Evolutionary conservation across 495 filamentous ascomycete species (phyloP).

Genomic region (Xylaria sp.): DNA sequence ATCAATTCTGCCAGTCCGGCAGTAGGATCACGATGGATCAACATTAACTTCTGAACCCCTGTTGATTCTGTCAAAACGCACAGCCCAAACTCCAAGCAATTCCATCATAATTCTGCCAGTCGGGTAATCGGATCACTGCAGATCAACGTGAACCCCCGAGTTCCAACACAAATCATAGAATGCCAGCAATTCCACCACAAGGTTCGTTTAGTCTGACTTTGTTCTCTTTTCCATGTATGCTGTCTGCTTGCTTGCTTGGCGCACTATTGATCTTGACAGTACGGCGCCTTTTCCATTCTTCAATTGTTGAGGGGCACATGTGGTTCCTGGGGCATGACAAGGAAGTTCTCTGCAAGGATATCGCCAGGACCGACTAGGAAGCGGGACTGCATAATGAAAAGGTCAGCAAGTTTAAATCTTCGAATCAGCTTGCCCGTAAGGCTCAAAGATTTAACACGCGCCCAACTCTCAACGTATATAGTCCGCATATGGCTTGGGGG

Average conservation of each 20-base stretch:
- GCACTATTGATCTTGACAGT: background rate
- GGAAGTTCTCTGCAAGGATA: constrained; percentile 22
- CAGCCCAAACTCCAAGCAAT: background rate
- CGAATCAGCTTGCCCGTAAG: constrained; percentile 76
- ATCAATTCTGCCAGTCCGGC: constrained; percentile 1
- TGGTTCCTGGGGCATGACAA: constrained; percentile 11
- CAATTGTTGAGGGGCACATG: constrained; percentile 6
- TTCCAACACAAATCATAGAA: background rate
- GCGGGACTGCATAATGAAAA: constrained; percentile 52
- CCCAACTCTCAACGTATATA: constrained; percentile 92
- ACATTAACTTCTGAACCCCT: background rate
- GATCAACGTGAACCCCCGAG: background rate
- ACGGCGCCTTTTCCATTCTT: background rate
- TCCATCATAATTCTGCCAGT: background rate
- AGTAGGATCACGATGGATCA: constrained; percentile 13
- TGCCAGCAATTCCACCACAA: background rate
- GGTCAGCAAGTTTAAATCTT: constrained; percentile 47
- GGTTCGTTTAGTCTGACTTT: background rate
- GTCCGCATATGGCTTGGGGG: constrained; percentile 58
- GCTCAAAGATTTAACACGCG: constrained; percentile 78
- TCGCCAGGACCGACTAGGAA: constrained; percentile 29
- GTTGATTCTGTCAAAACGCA: background rate
- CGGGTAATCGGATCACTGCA: background rate
- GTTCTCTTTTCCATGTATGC: background rate
- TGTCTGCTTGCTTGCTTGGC: background rate